phyloP scores from a whole-genome alignment of 1,284 basidiomycete genomes.

The Takashimella koratensis region DNA sequence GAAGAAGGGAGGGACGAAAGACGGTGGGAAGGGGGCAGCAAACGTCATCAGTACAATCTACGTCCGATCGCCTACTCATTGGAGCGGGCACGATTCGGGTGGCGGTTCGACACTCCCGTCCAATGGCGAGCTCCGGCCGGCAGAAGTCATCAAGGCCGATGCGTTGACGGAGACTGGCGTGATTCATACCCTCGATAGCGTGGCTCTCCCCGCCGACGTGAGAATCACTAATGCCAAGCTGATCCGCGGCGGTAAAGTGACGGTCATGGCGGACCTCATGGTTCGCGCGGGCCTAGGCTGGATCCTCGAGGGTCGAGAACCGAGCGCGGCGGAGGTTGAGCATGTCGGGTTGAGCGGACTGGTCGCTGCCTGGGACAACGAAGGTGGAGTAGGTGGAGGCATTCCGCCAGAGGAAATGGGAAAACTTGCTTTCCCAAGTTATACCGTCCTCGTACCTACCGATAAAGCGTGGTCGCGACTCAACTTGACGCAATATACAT shows the following conservation, averaged over 20 bases:
- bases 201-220: conserved; percentile 84
- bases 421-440: conserved; percentile 51
- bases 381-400: conserved; percentile 44
- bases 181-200: conserved; percentile 78
- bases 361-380: conserved; percentile 53
- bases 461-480: conserved; percentile 88
- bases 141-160: conserved; percentile 52
- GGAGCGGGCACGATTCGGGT: conserved; percentile 38
- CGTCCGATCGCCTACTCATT: conserved; percentile 34
- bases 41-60: conserved; percentile 21
- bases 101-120: conserved; percentile 50
- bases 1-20: not conserved
- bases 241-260: conserved; percentile 77
- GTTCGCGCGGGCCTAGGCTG: conserved; percentile 79
- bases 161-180: conserved; percentile 78
- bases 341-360: conserved; percentile 43
- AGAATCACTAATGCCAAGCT: conserved; percentile 84
- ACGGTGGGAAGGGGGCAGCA: conserved; percentile 4
- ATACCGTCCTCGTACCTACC: conserved; percentile 81
- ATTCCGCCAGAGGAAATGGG: conserved; percentile 13
- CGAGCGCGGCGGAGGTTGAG: conserved; percentile 55
- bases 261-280: conserved; percentile 81
- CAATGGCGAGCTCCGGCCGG: conserved; percentile 42
- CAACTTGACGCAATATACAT: conserved; percentile 75
- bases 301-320: conserved; percentile 78